Evolutionary conservation across 2,329 filamentous ascomycete genomes (phyloP).

Genomic region (Talaromyces funiculosus): DNA sequence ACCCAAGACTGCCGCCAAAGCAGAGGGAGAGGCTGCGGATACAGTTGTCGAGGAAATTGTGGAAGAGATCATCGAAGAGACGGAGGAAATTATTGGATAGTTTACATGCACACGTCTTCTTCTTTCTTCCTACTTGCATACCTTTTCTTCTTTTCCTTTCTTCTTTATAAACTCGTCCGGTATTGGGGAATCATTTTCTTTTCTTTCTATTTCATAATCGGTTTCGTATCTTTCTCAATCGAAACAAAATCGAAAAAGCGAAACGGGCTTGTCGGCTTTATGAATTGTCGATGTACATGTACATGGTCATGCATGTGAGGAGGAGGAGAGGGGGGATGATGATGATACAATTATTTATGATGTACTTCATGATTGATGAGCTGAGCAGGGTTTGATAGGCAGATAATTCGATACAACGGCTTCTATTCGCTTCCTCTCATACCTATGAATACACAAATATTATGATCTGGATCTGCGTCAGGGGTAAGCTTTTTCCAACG

Average conservation of each 20-base stretch:
- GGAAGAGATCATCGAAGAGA: constrained; percentile 76
- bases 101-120: constrained; percentile 19
- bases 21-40: constrained; percentile 63
- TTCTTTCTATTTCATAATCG: constrained; percentile 6
- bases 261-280: not conserved
- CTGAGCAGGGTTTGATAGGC: not conserved
- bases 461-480: too few species aligned
- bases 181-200: constrained; percentile 9
- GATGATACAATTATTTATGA: constrained; percentile 1
- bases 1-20: constrained; percentile 46
- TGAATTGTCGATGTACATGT: not conserved
- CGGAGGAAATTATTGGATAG: constrained; percentile 65
- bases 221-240: not conserved
- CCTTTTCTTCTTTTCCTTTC: constrained; percentile 12
- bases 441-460: too few species aligned
- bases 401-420: not conserved
- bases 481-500: too few species aligned
- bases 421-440: not conserved
- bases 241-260: not conserved
- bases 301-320: not conserved
- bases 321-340: not conserved
- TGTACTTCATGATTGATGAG: not conserved
- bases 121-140: constrained; percentile 11
- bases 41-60: constrained; percentile 82
- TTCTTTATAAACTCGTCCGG: constrained; percentile 9